Conservation (phyloP, 768 basidiomycete species). For the Glaciozyma antarctica region DNA sequence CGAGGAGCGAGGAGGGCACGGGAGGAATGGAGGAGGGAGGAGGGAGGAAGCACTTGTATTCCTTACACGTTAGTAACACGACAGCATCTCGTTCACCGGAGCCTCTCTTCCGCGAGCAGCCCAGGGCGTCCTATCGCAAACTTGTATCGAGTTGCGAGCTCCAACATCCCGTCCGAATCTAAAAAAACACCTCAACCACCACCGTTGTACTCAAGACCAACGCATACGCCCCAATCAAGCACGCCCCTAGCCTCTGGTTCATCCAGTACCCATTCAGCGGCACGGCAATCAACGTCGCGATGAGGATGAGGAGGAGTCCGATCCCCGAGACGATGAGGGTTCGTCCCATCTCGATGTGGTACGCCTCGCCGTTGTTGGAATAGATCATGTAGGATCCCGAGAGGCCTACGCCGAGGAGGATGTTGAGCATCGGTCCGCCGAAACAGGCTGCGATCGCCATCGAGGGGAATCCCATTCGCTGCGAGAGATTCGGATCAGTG, state of each 20-base stretch:
- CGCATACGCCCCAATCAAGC: constrained; percentile 21
- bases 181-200: background rate
- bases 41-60: too few species aligned
- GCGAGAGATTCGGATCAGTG: background rate
- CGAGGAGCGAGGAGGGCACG: background rate
- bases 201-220: background rate
- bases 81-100: too few species aligned
- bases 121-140: too few species aligned
- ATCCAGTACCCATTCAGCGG: constrained; percentile 75
- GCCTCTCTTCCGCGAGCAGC: too few species aligned
- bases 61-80: too few species aligned
- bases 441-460: constrained; percentile 97
- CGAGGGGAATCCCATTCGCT: constrained; percentile 56
- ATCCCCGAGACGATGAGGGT: constrained; percentile 75
- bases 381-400: constrained; percentile 78
- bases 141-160: too few species aligned
- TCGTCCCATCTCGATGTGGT: constrained; percentile 60
- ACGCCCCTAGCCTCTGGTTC: constrained; percentile 34
- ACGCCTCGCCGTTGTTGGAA: constrained; percentile 41
- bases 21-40: background rate
- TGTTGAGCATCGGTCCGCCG: constrained; percentile 47
- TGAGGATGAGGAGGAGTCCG: constrained; percentile 67
- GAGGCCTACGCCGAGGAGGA: constrained; percentile 65
- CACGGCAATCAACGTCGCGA: constrained; percentile 68
- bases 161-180: background rate